Percentiles rank a stretch among this genome's conserved stretches.
These are phyloP conservation scores for Thamnidium elegans DNA, from an alignment of 192 early-diverging fungal genomes.

Conservation along the genomic window DNA sequence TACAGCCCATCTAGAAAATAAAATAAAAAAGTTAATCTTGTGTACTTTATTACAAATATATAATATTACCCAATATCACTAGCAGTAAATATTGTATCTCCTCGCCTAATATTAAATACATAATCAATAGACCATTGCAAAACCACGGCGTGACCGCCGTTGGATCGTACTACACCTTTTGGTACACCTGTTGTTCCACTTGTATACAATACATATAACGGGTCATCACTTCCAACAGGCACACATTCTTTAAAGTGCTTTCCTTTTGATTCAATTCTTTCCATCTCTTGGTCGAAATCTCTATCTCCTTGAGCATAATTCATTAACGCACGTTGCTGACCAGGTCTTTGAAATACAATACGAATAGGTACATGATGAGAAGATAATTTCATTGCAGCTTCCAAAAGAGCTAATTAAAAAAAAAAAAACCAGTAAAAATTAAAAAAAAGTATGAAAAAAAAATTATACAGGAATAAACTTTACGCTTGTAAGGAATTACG, in stretches of 20 bases:
- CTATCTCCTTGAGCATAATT: slow-evolving; percentile 52
- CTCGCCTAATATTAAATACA: slow-evolving; percentile 67
- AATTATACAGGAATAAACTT: not conserved
- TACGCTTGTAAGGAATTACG: slow-evolving; percentile 71
- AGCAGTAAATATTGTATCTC: slow-evolving; percentile 77
- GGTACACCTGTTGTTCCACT: slow-evolving; percentile 77
- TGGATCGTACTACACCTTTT: slow-evolving; percentile 60
- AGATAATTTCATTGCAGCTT: slow-evolving; percentile 61
- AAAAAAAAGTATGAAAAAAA: no score
- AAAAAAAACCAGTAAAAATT: not conserved
- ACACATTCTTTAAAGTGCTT: slow-evolving; percentile 51
- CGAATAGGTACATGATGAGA: slow-evolving; percentile 44
- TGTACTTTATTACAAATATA: not conserved
- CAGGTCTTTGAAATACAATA: slow-evolving; percentile 68
- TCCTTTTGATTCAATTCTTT: slow-evolving; percentile 33
- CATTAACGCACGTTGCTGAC: slow-evolving; percentile 50
- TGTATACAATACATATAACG: slow-evolving; percentile 82
- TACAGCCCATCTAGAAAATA: slow-evolving; percentile 63
- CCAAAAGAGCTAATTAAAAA: slow-evolving; percentile 54
- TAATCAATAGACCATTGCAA: slow-evolving; percentile 67
- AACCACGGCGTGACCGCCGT: slow-evolving; percentile 72
- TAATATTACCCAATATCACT: slow-evolving; percentile 67
- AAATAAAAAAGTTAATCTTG: not conserved
- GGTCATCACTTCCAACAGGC: slow-evolving; percentile 61
- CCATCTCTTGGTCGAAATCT: slow-evolving; percentile 52